Evolutionary conservation across 2,329 filamentous ascomycete genomes (phyloP), one percentile per base, ranked within the genome.

Genomic region (Diaporthe destruens): DNA sequence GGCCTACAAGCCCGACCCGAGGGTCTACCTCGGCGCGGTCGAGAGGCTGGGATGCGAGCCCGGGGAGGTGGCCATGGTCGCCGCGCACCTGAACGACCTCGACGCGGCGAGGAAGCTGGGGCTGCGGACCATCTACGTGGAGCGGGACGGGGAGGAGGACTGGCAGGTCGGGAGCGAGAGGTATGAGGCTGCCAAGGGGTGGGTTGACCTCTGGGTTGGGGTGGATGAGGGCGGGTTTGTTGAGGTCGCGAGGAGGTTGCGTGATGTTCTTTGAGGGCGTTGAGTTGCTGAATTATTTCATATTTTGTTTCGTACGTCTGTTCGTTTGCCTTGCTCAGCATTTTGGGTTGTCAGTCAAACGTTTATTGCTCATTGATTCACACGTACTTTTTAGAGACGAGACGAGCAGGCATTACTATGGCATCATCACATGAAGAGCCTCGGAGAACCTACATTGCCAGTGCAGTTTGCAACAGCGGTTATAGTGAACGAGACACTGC

Each of bases 61-160:
- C 0, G 79, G 80, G 2, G 86, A 95, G 78, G 92, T 94, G 72
- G 92, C 90, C 25, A 90, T 96, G 89, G 92, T 96, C 25, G 94
- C 94, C 20, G 91, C 93, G 49, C 93, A 96, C 82, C 82, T 96
- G 72, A 80, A 78, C 7, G 94, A 96, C 80, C 82, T 96, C 70
- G 83, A 88, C 74, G 92, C 87, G 0, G 94, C 94, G 6, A 90
- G 89, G 76, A 79, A 77, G 2, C 87, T 85, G 73, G 94, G 94
- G 0, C 82, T 95, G 74, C 85, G 87, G 76, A 94, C 93, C 0
- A 85, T 96, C 2, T 96, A 95, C 79, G 89, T 96, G 3, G 92
- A 94, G 82, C 85, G 94, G 72, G 80, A 82, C 3, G 76, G 80
- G 55, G 94, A 97, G 81, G 93, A 95, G 81, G 85, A 83, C 8